Conservation (phyloP, 1,284 basidiomycete species). For the Kalmanozyma brasiliensis region DNA sequence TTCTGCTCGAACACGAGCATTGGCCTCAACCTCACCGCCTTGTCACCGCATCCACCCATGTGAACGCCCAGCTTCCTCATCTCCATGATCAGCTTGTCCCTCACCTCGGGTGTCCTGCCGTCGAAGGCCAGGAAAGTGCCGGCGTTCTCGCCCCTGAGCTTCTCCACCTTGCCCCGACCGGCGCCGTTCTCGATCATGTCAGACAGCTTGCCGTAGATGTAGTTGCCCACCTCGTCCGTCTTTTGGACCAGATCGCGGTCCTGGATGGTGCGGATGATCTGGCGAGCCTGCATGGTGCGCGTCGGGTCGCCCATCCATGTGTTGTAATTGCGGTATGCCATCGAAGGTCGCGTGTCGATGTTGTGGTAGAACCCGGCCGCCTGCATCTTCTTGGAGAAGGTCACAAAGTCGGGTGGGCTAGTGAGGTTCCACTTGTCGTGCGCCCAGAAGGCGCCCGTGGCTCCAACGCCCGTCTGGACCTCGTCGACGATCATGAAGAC, state of each 20-base stretch:
- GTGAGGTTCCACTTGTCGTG: constrained; percentile 72
- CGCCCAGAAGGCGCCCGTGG: constrained; percentile 73
- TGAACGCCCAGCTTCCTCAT: constrained; percentile 70
- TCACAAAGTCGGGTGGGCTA: constrained; percentile 72
- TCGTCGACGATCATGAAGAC: constrained; percentile 72
- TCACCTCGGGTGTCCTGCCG: constrained; percentile 63
- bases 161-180: constrained; percentile 60
- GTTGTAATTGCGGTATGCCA: constrained; percentile 71
- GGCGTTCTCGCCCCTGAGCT: constrained; percentile 70
- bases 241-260: constrained; percentile 68
- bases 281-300: constrained; percentile 71
- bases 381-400: constrained; percentile 70
- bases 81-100: constrained; percentile 70
- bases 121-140: constrained; percentile 73
- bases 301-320: constrained; percentile 71
- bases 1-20: constrained; percentile 71
- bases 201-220: constrained; percentile 66
- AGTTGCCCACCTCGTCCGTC: constrained; percentile 68
- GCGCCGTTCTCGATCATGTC: constrained; percentile 57
- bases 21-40: constrained; percentile 70
- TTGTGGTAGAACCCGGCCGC: constrained; percentile 72
- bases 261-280: constrained; percentile 71
- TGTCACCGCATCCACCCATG: constrained; percentile 69
- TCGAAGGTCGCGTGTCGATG: constrained; percentile 70
- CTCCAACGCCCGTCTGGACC: constrained; percentile 72